A percentile compares a stretch with the other conserved stretches of the same genome.
These are phyloP conservation scores for Crotalaria pallida DNA, from an alignment of 306 rosid genomes.

Conservation along the genomic window DNA sequence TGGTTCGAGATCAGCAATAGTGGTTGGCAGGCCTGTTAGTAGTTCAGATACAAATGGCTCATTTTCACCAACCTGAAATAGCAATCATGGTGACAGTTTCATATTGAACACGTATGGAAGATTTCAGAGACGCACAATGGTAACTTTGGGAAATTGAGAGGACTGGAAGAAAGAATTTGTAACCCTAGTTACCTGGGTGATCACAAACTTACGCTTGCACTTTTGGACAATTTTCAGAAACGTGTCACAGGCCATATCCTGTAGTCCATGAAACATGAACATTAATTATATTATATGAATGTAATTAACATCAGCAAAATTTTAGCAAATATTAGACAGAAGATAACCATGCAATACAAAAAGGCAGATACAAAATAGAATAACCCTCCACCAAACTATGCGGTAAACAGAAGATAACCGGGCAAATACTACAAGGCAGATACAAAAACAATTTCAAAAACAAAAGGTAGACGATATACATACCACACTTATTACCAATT, in stretches of 20 bases:
- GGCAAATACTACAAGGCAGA: no score
- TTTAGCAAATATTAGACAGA: neutral
- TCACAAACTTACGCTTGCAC: constrained; percentile 95
- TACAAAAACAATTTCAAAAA: no score
- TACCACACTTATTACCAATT: neutral
- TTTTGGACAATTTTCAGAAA: constrained; percentile 91
- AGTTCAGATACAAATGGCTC: constrained; percentile 98
- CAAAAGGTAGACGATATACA: neutral
- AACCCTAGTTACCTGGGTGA: constrained; percentile 58
- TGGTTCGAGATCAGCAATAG: constrained; percentile 87
- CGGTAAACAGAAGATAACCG: no score
- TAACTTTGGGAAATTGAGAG: neutral
- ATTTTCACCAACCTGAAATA: constrained; percentile 83
- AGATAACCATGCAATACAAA: neutral
- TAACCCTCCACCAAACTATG: neutral
- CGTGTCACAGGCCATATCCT: constrained; percentile 99
- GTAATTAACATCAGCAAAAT: neutral
- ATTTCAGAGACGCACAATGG: neutral
- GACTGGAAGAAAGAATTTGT: neutral
- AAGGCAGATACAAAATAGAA: neutral
- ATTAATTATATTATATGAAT: neutral
- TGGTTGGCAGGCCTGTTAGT: constrained; percentile 72
- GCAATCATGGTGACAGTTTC: constrained; percentile 4
- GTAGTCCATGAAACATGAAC: constrained; percentile 15
- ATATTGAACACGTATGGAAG: neutral